These are phyloP conservation scores for Beauveria scarabaeidicola DNA, from an alignment of 2,329 filamentous ascomycete species.

Conservation along the genomic window DNA sequence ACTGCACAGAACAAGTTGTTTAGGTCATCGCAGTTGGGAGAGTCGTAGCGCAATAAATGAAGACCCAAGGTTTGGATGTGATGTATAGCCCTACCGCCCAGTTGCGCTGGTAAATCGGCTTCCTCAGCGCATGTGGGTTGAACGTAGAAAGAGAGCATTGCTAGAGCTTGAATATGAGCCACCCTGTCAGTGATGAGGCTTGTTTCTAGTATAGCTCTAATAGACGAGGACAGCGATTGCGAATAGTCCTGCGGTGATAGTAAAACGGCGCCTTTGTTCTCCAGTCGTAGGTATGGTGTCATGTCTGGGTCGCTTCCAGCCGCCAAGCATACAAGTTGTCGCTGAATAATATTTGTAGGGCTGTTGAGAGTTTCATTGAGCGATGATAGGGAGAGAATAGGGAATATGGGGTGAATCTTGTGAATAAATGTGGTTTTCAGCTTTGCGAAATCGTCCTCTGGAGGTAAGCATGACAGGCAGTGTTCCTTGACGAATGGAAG, in stretches of 20 bases:
- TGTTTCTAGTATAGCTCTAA: conserved; percentile 42
- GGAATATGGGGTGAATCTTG: conserved; percentile 47
- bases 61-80: conserved; percentile 48
- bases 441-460: conserved; percentile 35
- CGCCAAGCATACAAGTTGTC: conserved; percentile 47
- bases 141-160: conserved; percentile 50
- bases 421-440: conserved; percentile 40
- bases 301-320: conserved; percentile 42
- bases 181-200: conserved; percentile 46
- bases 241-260: conserved; percentile 41
- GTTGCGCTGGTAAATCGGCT: conserved; percentile 44
- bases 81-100: conserved; percentile 46
- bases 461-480: conserved; percentile 40
- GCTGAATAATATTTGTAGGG: conserved; percentile 35
- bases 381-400: conserved; percentile 35
- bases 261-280: conserved; percentile 28
- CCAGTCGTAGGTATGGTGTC: conserved; percentile 35
- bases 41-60: conserved; percentile 39
- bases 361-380: conserved; percentile 23
- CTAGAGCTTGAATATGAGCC: conserved; percentile 44
- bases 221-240: conserved; percentile 37
- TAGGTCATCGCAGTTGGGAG: conserved; percentile 31
- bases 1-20: conserved; percentile 48
- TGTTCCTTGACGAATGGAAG: conserved; percentile 36
- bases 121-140: conserved; percentile 46